phyloP scores from a whole-genome alignment of 352 stramenopile species.

The Aphanomyces cochlioides region DNA sequence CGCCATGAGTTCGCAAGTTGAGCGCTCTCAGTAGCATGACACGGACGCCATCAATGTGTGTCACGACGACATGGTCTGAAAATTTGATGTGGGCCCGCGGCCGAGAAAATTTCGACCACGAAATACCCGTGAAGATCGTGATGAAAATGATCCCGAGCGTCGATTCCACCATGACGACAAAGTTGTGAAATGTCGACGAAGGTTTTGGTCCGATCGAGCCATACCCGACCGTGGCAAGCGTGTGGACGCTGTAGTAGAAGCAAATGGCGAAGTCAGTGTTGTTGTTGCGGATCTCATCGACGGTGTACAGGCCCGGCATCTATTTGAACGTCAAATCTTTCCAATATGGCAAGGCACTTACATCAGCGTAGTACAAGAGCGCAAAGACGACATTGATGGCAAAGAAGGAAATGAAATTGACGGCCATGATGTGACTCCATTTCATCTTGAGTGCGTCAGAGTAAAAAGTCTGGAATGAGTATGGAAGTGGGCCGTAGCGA shows the following conservation, averaged over 20 bases:
- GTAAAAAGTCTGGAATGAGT: conserved; percentile 75
- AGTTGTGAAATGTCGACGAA: conserved; percentile 61
- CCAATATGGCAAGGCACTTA: background rate
- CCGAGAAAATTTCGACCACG: conserved; percentile 80
- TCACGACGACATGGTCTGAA: conserved; percentile 62
- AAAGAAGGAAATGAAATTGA: conserved; percentile 69
- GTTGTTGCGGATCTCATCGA: conserved; percentile 3
- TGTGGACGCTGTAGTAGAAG: conserved; percentile 82
- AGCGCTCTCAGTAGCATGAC: conserved; percentile 73
- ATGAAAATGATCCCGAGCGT: conserved; percentile 68
- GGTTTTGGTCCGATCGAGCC: conserved; percentile 60
- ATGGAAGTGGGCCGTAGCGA: conserved; percentile 71
- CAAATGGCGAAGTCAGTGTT: conserved; percentile 52
- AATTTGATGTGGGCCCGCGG: conserved; percentile 80
- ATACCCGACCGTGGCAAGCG: conserved; percentile 76
- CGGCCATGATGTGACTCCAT: conserved; percentile 63
- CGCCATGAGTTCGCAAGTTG: conserved; percentile 71
- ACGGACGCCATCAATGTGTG: conserved; percentile 65
- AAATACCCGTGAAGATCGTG: conserved; percentile 75
- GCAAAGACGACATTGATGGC: conserved; percentile 62
- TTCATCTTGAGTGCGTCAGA: conserved; percentile 62
- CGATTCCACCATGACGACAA: conserved; percentile 71
- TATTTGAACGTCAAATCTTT: conserved; percentile 30
- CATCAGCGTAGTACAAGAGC: conserved; percentile 47
- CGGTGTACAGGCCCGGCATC: conserved; percentile 1